These are phyloP conservation scores for Stemphylium vesicarium DNA, from an alignment of 2,329 filamentous ascomycete species.

Conservation along the genomic window DNA sequence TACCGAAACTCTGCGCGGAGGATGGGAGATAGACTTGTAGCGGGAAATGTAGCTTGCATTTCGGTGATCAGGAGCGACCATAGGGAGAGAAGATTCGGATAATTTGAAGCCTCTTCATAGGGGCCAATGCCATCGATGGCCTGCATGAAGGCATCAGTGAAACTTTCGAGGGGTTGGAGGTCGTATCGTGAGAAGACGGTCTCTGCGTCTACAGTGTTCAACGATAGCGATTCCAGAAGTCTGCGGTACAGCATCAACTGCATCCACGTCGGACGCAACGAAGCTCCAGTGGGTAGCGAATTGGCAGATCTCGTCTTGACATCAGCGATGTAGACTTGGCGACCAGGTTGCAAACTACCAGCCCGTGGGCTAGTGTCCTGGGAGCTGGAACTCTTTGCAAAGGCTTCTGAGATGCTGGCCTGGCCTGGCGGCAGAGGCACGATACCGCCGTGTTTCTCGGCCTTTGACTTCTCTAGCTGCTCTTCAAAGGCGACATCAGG, in stretches of 20 bases:
- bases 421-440: conserved; percentile 40
- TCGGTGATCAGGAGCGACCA: conserved; percentile 70
- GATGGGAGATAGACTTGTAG: conserved; percentile 56
- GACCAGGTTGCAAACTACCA: conserved; percentile 22
- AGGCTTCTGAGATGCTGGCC: conserved; percentile 39
- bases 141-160: conserved; percentile 80
- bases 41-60: conserved; percentile 59
- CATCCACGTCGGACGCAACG: conserved; percentile 77
- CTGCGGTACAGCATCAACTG: conserved; percentile 91
- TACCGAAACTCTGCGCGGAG: conserved; percentile 64
- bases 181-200: conserved; percentile 74
- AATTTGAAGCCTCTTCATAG: conserved; percentile 57
- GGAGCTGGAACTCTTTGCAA: conserved; percentile 18
- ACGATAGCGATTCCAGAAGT: conserved; percentile 77
- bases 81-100: conserved; percentile 66
- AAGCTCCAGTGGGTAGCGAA: conserved; percentile 68
- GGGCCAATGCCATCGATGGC: conserved; percentile 69
- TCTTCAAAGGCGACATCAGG: conserved; percentile 75
- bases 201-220: conserved; percentile 71
- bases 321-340: conserved; percentile 77
- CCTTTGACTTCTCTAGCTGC: conserved; percentile 42
- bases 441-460: conserved; percentile 40
- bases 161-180: conserved; percentile 67
- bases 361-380: conserved; percentile 7
- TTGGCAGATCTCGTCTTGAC: conserved; percentile 79